Evolutionary conservation across 2,329 filamentous ascomycete genomes (phyloP), one percentile per base, ranked within the genome.

Genomic region (Cladosporium austrohemisphaericum): DNA sequence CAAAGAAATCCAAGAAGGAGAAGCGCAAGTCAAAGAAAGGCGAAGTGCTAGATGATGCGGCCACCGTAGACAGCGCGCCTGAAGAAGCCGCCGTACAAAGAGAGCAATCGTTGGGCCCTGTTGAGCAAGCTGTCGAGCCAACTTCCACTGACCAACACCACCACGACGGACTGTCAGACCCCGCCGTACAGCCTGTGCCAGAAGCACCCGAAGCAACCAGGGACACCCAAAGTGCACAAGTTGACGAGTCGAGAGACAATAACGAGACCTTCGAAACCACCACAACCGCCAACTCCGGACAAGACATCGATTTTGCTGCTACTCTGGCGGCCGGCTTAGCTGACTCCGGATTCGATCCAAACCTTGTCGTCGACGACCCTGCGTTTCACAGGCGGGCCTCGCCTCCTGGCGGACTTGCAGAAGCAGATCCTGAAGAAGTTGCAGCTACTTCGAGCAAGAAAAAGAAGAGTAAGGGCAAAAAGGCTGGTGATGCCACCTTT

Each of bases 231-330:
- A 23, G n/a, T 18, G 18, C 38, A n/a, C 35, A 13, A 11, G 10
- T 9, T 3, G 44, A 38, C 8, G 23, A 47, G 31, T 4, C 32
- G 9, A 37, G 26, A 36, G 14, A n/a, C 3, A 14, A 14, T 1
- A 18, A 4, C 3, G 22, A 29, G 32, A 18, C 14, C 5, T 11
- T 6, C 2, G 44, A 31, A 7, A 3, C 31, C 7, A n/a, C 22
- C 10, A 18, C 11, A n/a, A 26, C 44, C 18, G 14, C 48, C 19
- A 14, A 13, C 6, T 31, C 44, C 6, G 54, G 61, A 9, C 57
- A 57, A 7, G 69, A 74, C 40, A 66, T 73, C 28, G 73, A 75
- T 52, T 76, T 76, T 47, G 70, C 73, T 19, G 73, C 71, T 4
- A 71, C 72, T 4, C 58, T 76, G 6, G 71, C 72, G 18, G 72